Evolutionary conservation across 179 eudicot species (phyloP).

Genomic region (Spinacia oleracea): DNA sequence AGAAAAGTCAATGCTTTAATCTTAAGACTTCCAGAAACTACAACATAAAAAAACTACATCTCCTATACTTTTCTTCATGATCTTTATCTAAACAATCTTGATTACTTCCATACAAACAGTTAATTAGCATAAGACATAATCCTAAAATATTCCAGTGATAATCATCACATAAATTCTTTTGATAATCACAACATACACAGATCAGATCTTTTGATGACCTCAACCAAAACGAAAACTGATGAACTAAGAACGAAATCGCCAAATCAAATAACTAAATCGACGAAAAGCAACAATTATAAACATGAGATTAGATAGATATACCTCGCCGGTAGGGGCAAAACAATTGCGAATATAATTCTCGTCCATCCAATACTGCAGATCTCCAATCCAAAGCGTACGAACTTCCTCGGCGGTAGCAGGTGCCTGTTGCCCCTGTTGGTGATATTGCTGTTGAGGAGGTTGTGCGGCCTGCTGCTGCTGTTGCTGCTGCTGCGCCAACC

Average conservation of each 20-base stretch:
- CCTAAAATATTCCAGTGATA: too few species aligned
- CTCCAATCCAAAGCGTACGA: slow-evolving; percentile 88
- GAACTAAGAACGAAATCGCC: background rate
- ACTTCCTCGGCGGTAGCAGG: slow-evolving; percentile 56
- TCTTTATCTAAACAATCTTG: too few species aligned
- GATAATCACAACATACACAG: background rate
- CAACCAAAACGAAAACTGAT: background rate
- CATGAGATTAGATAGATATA: slow-evolving; percentile 9
- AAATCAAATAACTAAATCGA: background rate
- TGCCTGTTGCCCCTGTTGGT: slow-evolving; percentile 28
- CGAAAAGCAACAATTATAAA: background rate
- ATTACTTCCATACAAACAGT: too few species aligned
- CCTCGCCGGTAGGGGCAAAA: slow-evolving; percentile 74
- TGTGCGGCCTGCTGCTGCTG: slow-evolving; percentile 9
- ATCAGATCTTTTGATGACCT: background rate
- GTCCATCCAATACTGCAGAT: slow-evolving; percentile 92
- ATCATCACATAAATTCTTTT: too few species aligned
- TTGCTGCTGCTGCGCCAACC: slow-evolving; percentile 16
- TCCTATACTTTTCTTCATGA: too few species aligned
- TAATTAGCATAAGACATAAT: too few species aligned
- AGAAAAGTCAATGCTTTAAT: too few species aligned
- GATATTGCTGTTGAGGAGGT: slow-evolving; percentile 22
- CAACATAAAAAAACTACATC: too few species aligned
- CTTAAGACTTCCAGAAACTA: too few species aligned
- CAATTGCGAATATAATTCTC: slow-evolving; percentile 56